A percentile compares a stretch with the other conserved stretches of the same genome.
phyloP scores from a whole-genome alignment of 2,329 filamentous ascomycete genomes.

The Hawksworthiomyces lignivorus region DNA sequence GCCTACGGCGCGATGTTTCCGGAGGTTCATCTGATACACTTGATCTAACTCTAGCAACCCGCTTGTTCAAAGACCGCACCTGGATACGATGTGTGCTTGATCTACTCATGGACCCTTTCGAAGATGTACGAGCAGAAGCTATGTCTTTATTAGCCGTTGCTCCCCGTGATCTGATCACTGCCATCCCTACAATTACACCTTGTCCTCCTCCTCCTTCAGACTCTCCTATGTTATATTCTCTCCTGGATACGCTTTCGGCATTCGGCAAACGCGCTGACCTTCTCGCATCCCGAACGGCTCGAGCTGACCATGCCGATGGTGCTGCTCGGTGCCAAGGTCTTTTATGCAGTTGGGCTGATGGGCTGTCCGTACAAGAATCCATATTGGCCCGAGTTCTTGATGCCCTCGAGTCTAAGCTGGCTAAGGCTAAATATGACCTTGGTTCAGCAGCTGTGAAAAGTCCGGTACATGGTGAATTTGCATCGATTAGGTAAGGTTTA shows the following conservation, averaged over 20 bases:
- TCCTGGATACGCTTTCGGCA: constrained; percentile 29
- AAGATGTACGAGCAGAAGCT: constrained; percentile 68
- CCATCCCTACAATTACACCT: background rate
- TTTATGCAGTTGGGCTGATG: constrained; percentile 50
- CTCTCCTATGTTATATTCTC: background rate
- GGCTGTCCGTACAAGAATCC: constrained; percentile 32
- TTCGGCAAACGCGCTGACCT: constrained; percentile 47
- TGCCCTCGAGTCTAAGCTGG: constrained; percentile 58
- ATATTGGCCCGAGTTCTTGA: constrained; percentile 52
- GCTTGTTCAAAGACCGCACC: constrained; percentile 31
- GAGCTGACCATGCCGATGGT: constrained; percentile 89
- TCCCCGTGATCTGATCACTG: constrained; percentile 27
- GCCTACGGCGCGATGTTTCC: constrained; percentile 55
- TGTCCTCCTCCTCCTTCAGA: background rate
- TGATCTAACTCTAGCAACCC: constrained; percentile 17
- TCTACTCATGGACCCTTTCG: constrained; percentile 81
- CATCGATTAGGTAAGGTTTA: constrained; percentile 56
- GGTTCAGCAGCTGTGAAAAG: constrained; percentile 57
- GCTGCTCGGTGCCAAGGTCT: constrained; percentile 71
- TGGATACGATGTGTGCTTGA: constrained; percentile 64
- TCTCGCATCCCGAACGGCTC: constrained; percentile 61
- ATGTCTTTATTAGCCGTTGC: constrained; percentile 45
- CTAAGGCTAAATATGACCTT: constrained; percentile 56
- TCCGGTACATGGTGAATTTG: constrained; percentile 64
- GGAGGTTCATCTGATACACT: constrained; percentile 19